A percentile compares a stretch with the other conserved stretches of the same genome.
These are phyloP conservation scores for Triangularia verruculosa DNA, from an alignment of 2,329 filamentous ascomycete genomes.

Conservation along the genomic window DNA sequence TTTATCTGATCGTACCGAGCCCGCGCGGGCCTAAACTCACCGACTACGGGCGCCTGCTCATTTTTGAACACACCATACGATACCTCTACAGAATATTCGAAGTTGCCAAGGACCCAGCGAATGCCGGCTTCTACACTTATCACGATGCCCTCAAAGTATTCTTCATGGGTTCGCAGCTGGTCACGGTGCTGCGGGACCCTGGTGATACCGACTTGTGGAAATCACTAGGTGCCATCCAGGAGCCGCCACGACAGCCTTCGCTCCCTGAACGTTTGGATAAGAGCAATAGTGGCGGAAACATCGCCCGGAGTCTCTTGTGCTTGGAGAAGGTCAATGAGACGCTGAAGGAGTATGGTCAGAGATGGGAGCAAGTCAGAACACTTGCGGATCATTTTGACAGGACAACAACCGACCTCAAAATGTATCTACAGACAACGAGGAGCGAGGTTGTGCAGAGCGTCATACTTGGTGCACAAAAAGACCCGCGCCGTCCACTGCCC, in stretches of 20 bases:
- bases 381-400: slow-evolving; percentile 53
- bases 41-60: slow-evolving; percentile 72
- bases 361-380: slow-evolving; percentile 56
- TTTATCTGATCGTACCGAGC: slow-evolving; percentile 83
- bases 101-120: slow-evolving; percentile 57
- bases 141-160: slow-evolving; percentile 84
- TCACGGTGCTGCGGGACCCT: slow-evolving; percentile 57
- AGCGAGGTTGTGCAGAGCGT: slow-evolving; percentile 29
- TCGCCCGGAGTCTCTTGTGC: slow-evolving; percentile 55
- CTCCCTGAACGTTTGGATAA: slow-evolving; percentile 43
- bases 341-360: slow-evolving; percentile 54
- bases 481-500: slow-evolving; percentile 22
- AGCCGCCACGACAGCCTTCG: slow-evolving; percentile 41
- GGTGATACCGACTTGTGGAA: slow-evolving; percentile 46
- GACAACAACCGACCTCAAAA: slow-evolving; percentile 43
- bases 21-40: slow-evolving; percentile 67
- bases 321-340: slow-evolving; percentile 53
- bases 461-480: neutral
- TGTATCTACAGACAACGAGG: slow-evolving; percentile 40
- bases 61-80: slow-evolving; percentile 83
- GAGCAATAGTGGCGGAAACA: slow-evolving; percentile 44
- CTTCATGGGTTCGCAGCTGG: slow-evolving; percentile 65
- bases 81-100: slow-evolving; percentile 74
- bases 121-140: slow-evolving; percentile 73
- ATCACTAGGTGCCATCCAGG: neutral